Percentiles rank a stretch among this genome's conserved stretches.
These are phyloP conservation scores for Penicillium argentinense DNA, from an alignment of 495 filamentous ascomycete genomes.

Conservation along the genomic window DNA sequence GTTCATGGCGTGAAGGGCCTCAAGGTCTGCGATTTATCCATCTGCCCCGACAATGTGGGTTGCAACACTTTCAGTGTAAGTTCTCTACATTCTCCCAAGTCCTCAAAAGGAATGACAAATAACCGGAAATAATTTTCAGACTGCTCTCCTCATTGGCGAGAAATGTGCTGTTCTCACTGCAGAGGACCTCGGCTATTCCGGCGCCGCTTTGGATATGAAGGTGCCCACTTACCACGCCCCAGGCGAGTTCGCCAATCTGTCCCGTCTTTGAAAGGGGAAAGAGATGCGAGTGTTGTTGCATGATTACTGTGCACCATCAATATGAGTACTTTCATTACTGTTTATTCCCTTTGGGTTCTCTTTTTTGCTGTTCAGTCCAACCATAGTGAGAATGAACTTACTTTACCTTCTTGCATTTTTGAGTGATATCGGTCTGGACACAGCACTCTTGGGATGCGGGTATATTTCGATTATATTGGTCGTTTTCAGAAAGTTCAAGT, in stretches of 20 bases:
- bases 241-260: slow-evolving; percentile 41
- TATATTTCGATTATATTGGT: background rate
- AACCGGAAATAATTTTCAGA: no score
- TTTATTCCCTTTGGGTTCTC: no score
- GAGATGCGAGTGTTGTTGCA: no score
- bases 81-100: background rate
- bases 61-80: slow-evolving; percentile 67
- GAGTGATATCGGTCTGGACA: background rate
- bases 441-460: background rate
- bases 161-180: slow-evolving; percentile 72
- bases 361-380: no score
- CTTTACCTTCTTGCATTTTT: background rate
- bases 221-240: slow-evolving; percentile 63
- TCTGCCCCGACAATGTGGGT: slow-evolving; percentile 81
- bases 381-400: no score
- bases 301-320: no score
- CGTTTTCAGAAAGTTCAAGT: no score
- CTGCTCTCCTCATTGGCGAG: slow-evolving; percentile 80
- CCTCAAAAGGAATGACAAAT: no score
- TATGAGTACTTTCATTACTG: no score
- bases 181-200: slow-evolving; percentile 75
- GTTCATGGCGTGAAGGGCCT: slow-evolving; percentile 78
- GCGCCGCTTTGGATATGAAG: slow-evolving; percentile 73
- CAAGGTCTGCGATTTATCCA: slow-evolving; percentile 78
- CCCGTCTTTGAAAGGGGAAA: slow-evolving; percentile 4